Evolutionary conservation across 495 filamentous ascomycete genomes (phyloP), one percentile per base, ranked within the genome.

Genomic region (Hypoxylon lienhwacheense): DNA sequence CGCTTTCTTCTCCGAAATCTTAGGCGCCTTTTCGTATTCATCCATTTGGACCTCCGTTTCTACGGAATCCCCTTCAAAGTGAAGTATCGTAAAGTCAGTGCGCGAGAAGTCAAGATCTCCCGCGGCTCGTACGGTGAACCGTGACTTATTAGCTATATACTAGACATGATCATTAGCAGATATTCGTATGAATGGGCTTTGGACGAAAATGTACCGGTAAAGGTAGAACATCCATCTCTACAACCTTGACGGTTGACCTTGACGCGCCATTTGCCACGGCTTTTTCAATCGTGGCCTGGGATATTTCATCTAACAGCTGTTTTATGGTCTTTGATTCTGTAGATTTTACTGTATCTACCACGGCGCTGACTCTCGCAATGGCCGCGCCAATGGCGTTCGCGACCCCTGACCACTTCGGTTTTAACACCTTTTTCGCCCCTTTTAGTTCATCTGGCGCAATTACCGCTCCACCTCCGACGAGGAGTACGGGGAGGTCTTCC

Each of bases 351-450:
- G 67, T 73, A 43, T 73, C 70, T 16, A 71, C 55, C 4, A 68
- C 63, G 14, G 67, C 70, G 36, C 66, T 67, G 20, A 70, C 67
- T 58, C 65, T 62, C 4, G 70, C 63, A 10, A 65, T 67, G 0
- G 70, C 70, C 35, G 80, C 79, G 4, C 80, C 79, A 28, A 83
- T 77, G 0, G 80, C 79, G 61, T 83, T 83, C 0, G 79, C 80
- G 6, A 81, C 75, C n/a, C 69, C 72, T 3, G 66, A 63, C 54
- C 55, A 70, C 29, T 67, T 54, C 0, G 72, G 77, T 53, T 66
- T 72, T 43, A 70, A 72, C 42, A 73, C 59, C 34, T 51, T 64
- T n/a, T 58, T 68, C 2, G 66, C 71, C 4, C 70, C 70, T 12
- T 61, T 56, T 4, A 75, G 51, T 7, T 65, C 47, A 3, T 67